phyloP scores from a whole-genome alignment of 208 protist genomes.

The Kentomonas sorsogonicus region DNA sequence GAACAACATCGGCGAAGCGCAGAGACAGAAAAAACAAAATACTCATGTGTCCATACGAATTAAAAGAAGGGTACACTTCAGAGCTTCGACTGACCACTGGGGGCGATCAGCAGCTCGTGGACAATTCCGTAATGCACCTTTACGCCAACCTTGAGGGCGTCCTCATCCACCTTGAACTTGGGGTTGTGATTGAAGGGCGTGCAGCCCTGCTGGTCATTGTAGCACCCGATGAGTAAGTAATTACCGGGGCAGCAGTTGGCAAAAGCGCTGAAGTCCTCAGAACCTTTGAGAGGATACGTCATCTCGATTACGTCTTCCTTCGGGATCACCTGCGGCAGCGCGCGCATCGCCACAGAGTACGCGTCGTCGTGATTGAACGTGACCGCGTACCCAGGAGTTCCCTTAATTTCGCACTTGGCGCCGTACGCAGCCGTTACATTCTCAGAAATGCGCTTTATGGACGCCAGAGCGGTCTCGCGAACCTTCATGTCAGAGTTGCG shows the following conservation, averaged over 20 bases:
- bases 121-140: constrained; percentile 21
- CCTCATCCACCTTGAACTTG: constrained; percentile 46
- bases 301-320: too few species aligned
- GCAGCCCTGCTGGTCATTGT: constrained; percentile 23
- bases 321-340: too few species aligned
- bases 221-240: constrained; percentile 38
- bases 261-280: constrained; percentile 49
- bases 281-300: constrained; percentile 17
- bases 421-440: constrained; percentile 21
- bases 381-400: constrained; percentile 33
- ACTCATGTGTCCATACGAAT: background rate
- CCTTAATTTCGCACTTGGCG: constrained; percentile 25
- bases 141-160: constrained; percentile 40
- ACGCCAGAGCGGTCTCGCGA: constrained; percentile 20
- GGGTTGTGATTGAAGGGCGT: constrained; percentile 38
- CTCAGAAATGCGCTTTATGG: too few species aligned
- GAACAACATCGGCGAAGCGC: background rate
- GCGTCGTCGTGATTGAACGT: constrained; percentile 35
- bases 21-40: constrained; percentile 3
- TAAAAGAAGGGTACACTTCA: too few species aligned
- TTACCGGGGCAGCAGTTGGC: constrained; percentile 26
- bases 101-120: constrained; percentile 16
- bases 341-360: too few species aligned
- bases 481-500: constrained; percentile 30
- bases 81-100: too few species aligned